phyloP scores from a whole-genome alignment of 169 alveolate species.

The Eimeria acervulina region DNA sequence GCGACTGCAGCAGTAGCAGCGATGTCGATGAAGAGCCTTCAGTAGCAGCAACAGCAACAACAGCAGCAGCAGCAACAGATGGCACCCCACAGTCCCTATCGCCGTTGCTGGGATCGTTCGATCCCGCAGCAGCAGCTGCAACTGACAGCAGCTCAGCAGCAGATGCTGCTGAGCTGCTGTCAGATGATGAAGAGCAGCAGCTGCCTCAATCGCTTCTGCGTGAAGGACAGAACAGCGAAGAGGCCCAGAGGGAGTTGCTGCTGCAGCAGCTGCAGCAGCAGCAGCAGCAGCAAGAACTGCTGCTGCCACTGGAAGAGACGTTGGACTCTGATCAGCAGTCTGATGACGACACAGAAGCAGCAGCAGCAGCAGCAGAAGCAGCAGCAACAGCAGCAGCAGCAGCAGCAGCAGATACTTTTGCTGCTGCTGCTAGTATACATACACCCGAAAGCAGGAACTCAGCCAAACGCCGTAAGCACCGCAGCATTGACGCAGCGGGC shows the following conservation, averaged over 20 bases:
- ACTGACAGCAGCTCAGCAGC: not conserved
- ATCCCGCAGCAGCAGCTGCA: no score
- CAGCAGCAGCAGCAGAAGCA: not conserved
- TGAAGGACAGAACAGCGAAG: not conserved
- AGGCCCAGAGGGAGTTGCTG: not conserved
- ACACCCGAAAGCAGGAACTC: not conserved
- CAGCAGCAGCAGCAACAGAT: no score
- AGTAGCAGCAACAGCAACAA: not conserved
- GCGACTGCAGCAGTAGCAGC: slow-evolving; percentile 1
- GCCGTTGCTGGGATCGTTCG: no score
- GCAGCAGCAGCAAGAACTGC: not conserved
- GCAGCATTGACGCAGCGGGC: not conserved
- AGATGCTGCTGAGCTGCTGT: not conserved
- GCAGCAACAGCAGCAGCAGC: not conserved
- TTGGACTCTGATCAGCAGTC: not conserved
- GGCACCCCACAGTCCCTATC: no score
- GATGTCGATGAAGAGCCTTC: no score
- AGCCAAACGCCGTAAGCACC: not conserved
- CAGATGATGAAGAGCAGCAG: not conserved
- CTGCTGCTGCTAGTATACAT: no score
- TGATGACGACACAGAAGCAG: not conserved
- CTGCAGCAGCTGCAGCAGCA: slow-evolving; percentile 21
- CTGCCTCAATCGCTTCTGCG: not conserved
- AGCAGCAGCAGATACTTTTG: not conserved
- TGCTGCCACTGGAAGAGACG: not conserved